Evolutionary conservation across 2,329 filamentous ascomycete genomes (phyloP), one percentile per base, ranked within the genome.

Genomic region (Herpotrichia juniperi): DNA sequence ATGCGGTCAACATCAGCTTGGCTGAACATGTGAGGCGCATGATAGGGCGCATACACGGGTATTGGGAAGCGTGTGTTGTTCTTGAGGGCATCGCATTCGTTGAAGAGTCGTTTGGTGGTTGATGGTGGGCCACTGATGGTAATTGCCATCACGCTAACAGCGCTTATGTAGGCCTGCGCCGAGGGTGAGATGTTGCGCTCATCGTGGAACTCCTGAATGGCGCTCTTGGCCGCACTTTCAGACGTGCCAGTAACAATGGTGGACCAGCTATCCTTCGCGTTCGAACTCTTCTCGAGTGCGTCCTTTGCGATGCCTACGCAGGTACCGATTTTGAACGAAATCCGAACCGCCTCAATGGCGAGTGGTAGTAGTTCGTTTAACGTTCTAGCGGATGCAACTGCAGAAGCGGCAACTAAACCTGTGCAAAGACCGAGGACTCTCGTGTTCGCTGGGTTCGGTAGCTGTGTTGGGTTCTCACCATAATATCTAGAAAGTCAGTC

Each of bases 371-470:
- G 75, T 42, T 84, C 79, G 16, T 82, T 83, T 42, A 88, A 75
- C 5, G 84, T 86, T 53, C 81, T 82, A 26, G 87, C 81, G 19
- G 83, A 85, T 11, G 86, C 83, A 50, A 89, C 82, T 14, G 86
- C 87, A 11, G 83, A 78, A n/a, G 85, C 87, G n/a, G 87, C 86
- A 61, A 90, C 83, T 19, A 88, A 78, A 46, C 87, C 87, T 34
- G 86, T 88, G 77, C 87, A 89, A 37, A 90, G 80, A 51, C 86
- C 87, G 24, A 88, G 79, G 21, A 87, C 76, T 64, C 81, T 71
- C 16, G 75, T 78, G 66, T 74, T 84, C 71, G 64, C 78, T 65
- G 68, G 79, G 68, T 63, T 74, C 55, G 65, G 82, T 68, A 71
- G 76, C 72, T 80, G 85, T 76, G 70, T 80, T 68, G 72, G 82